Evolutionary conservation across 768 basidiomycete genomes (phyloP).

Genomic region (Omphalotus guepiniiformis): DNA sequence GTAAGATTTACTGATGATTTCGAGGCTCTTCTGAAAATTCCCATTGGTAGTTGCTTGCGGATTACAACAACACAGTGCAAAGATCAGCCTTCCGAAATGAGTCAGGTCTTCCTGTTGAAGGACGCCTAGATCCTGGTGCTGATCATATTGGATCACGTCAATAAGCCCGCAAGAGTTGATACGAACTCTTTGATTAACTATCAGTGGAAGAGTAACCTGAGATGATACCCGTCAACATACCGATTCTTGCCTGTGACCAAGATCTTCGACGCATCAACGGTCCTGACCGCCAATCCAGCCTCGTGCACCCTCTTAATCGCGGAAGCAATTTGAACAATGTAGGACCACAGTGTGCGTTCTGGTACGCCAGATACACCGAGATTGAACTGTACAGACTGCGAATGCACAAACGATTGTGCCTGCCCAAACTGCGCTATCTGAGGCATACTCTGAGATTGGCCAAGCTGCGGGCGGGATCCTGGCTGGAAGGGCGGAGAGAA

Average conservation of each 20-base stretch:
- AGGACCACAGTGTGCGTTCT: constrained; percentile 88
- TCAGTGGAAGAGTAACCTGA: neutral
- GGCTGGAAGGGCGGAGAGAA: constrained; percentile 18
- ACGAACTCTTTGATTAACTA: constrained; percentile 52
- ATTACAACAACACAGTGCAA: constrained; percentile 73
- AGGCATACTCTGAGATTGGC: constrained; percentile 18
- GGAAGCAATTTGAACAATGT: constrained; percentile 83
- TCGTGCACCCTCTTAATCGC: constrained; percentile 87
- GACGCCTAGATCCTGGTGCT: constrained; percentile 50
- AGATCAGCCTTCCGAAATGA: constrained; percentile 81
- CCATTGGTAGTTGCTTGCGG: constrained; percentile 52
- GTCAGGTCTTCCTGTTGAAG: constrained; percentile 87
- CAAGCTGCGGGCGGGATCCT: constrained; percentile 19
- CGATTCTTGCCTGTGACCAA: constrained; percentile 87
- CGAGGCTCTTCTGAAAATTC: constrained; percentile 70
- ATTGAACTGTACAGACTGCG: constrained; percentile 1
- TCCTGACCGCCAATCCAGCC: constrained; percentile 71
- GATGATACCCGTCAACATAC: constrained; percentile 30
- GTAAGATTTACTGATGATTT: constrained; percentile 68
- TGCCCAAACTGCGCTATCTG: constrained; percentile 32
- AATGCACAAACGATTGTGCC: constrained; percentile 6
- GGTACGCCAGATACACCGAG: constrained; percentile 37
- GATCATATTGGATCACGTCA: constrained; percentile 79
- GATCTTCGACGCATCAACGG: constrained; percentile 84
- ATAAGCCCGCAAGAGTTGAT: constrained; percentile 83